These are phyloP conservation scores for Vinca major DNA, from an alignment of 305 asterid genomes.

Conservation along the genomic window DNA sequence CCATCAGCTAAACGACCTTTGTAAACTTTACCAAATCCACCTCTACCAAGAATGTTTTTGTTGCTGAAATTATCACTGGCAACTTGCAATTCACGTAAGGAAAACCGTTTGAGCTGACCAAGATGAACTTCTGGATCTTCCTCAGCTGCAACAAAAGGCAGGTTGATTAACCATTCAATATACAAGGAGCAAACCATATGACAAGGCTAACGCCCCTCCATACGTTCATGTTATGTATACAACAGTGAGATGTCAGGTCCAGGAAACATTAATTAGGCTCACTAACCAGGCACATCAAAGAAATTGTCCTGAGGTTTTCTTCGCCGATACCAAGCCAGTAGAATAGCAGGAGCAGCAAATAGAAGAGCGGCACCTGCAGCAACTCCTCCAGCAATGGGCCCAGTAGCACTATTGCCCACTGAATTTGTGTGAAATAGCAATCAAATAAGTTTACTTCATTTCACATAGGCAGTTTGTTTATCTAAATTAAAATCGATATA, in stretches of 20 bases:
- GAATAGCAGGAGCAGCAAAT: conserved; percentile 66
- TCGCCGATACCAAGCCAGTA: conserved; percentile 60
- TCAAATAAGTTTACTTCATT: background rate
- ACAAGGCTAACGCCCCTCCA: background rate
- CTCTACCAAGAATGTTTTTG: conserved; percentile 54
- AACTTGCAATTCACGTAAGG: conserved; percentile 68
- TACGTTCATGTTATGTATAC: background rate
- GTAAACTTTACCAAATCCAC: conserved; percentile 83
- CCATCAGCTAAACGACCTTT: conserved; percentile 80
- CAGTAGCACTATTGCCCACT: conserved; percentile 53
- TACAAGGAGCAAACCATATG: background rate
- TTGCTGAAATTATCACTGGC: conserved; percentile 68
- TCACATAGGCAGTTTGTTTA: background rate
- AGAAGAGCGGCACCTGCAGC: conserved; percentile 87
- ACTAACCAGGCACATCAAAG: conserved; percentile 88
- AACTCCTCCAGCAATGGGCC: conserved; percentile 79
- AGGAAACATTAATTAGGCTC: background rate
- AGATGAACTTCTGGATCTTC: conserved; percentile 83
- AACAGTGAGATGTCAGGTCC: background rate
- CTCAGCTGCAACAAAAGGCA: conserved; percentile 46
- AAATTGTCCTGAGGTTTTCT: conserved; percentile 69
- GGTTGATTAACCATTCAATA: background rate
- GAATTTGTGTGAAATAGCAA: conserved; percentile 15
- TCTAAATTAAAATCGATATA: conserved; percentile 1
- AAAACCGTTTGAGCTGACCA: conserved; percentile 72